A percentile compares a stretch with the other conserved stretches of the same genome.
Evolutionary conservation across 116 monocot species (phyloP).

Genomic region (Phalaenopsis hybrid): DNA sequence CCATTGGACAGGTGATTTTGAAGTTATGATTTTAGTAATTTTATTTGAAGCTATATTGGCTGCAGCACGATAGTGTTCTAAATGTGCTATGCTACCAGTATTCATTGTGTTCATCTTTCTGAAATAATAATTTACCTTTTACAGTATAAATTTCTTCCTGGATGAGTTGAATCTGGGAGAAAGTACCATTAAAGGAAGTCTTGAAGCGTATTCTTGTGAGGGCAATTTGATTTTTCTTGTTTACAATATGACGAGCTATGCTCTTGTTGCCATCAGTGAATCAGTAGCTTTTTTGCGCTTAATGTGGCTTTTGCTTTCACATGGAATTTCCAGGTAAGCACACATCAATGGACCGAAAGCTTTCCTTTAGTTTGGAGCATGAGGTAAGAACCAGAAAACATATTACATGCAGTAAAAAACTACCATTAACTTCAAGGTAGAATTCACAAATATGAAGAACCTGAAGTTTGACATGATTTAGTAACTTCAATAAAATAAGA

Average conservation of each 20-base stretch:
- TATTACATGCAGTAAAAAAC: not conserved
- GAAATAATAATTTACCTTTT: not conserved
- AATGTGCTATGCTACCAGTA: not conserved
- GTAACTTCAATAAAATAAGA: not conserved
- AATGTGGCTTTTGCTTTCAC: not conserved
- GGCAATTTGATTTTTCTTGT: not conserved
- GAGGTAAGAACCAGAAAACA: slow-evolving; percentile 43
- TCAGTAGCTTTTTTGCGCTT: not conserved
- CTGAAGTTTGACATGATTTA: not conserved
- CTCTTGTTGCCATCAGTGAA: not conserved
- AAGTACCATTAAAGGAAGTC: slow-evolving; percentile 70
- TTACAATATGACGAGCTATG: not conserved
- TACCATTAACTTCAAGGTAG: not conserved
- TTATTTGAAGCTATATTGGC: not conserved
- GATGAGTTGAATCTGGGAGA: slow-evolving; percentile 71
- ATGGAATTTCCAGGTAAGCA: slow-evolving; percentile 69
- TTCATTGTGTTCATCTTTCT: not conserved
- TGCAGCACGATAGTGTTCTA: not conserved
- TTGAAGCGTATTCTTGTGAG: slow-evolving; percentile 88
- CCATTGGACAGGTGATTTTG: slow-evolving; percentile 62
- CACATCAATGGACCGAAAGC: slow-evolving; percentile 59
- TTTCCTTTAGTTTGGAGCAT: slow-evolving; percentile 81
- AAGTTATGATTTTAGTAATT: not conserved
- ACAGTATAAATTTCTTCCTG: slow-evolving; percentile 80
- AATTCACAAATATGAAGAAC: not conserved